Base-by-base conservation (phyloP, 2,329 filamentous ascomycete genomes). In the Myrmaecium sp. region DNA sequence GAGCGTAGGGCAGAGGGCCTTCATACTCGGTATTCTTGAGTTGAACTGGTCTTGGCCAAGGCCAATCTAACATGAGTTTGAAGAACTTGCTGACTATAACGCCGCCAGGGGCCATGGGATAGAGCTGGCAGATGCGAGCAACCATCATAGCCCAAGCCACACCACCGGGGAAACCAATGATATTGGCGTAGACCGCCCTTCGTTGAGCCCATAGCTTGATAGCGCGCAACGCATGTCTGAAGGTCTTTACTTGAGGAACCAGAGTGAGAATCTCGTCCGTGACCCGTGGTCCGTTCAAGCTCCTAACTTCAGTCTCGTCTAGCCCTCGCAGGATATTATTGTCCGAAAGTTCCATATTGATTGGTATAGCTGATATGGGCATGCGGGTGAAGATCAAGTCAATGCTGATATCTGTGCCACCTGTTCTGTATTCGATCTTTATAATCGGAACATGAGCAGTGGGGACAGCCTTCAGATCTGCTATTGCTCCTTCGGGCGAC, bases 61-160 rank as follows among this genome's bases (percentile, higher is more conserved):
- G 72, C 89, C 89, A 98, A 36, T 76, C 72, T 36, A 72, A 70
- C 59, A 95, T 82, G 37, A 98, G 76, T 39, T 77, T 66, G 54
- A 95, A 98, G 62, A 98, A 95, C 49, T 93, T 94, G 46, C 74
- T 69, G 21, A 98, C 75, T 30, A 98, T 75, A 14, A 83, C 78
- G 1, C 84, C 81, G 11, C 80, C 79, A 6, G 82, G 80, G 5
- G 89, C 89, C 46, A 82, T 83, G 9, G 89, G 89, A 43, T 95
- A 98, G 10, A 98, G 66, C 52, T 98, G 89, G 51, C 89, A 95
- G 21, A 95, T 80, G 36, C 89, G 70, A 27, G 89, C 89, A 15
- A 95, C 84, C 44, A 98, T 67, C 78, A 98, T 94, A 8, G 86
- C 89, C 82, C 86, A 98, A 4, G 89, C 89, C 21, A 98, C 84